Conservation (phyloP, 768 basidiomycete species). For the Boletus eberwhitei region DNA sequence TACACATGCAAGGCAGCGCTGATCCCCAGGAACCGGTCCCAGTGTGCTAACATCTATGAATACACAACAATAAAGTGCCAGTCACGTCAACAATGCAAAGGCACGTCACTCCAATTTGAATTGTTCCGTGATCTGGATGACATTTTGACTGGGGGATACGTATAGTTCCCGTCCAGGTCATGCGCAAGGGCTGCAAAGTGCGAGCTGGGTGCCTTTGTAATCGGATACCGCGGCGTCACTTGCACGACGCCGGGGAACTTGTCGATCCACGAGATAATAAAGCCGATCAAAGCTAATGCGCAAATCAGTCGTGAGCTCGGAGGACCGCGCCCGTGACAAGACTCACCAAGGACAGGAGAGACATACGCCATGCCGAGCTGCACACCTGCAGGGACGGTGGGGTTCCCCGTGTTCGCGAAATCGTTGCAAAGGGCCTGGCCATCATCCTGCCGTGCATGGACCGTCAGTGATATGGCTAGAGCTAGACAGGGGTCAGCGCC, state of each 20-base stretch:
- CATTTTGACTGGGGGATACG: conserved; percentile 7
- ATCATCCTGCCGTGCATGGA: conserved; percentile 25
- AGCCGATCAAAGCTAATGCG: conserved; percentile 19
- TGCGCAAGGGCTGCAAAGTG: conserved; percentile 21
- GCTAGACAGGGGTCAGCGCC: conserved; percentile 10
- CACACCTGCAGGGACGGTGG: conserved; percentile 21
- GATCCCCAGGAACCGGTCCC: conserved; percentile 17
- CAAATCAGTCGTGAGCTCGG: background rate
- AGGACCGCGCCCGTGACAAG: background rate
- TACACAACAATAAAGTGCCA: background rate
- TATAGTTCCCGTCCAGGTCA: conserved; percentile 21
- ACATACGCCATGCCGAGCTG: conserved; percentile 31
- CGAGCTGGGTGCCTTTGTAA: conserved; percentile 33
- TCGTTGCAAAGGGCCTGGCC: conserved; percentile 28
- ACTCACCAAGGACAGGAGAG: conserved; percentile 27
- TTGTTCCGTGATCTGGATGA: conserved; percentile 9
- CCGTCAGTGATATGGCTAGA: conserved; percentile 21
- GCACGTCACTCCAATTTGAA: conserved; percentile 24
- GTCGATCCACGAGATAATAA: conserved; percentile 27
- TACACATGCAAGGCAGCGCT: background rate
- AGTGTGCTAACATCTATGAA: background rate
- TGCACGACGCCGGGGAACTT: conserved; percentile 24
- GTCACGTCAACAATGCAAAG: conserved; percentile 10
- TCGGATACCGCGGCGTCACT: conserved; percentile 23
- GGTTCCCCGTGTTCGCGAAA: conserved; percentile 19